A percentile compares a stretch with the other conserved stretches of the same genome.
phyloP scores from a whole-genome alignment of 2,329 filamentous ascomycete genomes.

The Aspergillus versicolor region DNA sequence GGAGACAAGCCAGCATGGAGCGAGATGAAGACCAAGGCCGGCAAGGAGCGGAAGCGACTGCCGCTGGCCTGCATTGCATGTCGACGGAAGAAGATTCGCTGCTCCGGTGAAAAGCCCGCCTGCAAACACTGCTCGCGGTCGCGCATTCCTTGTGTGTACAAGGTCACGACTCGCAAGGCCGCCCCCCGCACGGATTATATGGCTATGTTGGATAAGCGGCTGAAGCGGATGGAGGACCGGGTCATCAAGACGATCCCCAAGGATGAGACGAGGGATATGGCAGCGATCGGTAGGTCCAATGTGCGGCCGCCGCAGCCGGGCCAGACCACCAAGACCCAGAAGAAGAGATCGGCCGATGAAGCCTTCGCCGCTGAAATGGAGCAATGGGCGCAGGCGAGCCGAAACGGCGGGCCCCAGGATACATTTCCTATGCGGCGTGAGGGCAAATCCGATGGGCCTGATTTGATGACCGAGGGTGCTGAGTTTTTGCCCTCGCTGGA shows the following conservation, averaged over 20 bases:
- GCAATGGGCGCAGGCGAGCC: constrained; percentile 69
- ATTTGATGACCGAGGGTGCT: constrained; percentile 74
- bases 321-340: constrained; percentile 59
- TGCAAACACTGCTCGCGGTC: constrained; percentile 95
- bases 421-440: constrained; percentile 56
- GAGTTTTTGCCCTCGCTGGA: constrained; percentile 82
- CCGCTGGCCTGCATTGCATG: constrained; percentile 95
- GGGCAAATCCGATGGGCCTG: constrained; percentile 71
- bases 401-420: constrained; percentile 46
- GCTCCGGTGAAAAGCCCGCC: constrained; percentile 94
- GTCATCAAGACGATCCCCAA: constrained; percentile 95
- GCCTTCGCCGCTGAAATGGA: constrained; percentile 82
- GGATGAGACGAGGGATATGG: constrained; percentile 69
- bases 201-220: constrained; percentile 94
- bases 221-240: constrained; percentile 96
- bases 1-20: constrained; percentile 68
- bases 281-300: constrained; percentile 71
- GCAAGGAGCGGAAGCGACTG: constrained; percentile 90
- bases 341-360: constrained; percentile 82
- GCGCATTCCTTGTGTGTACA: constrained; percentile 94
- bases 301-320: constrained; percentile 75
- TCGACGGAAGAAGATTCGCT: constrained; percentile 94
- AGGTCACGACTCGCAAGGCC: constrained; percentile 90
- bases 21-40: constrained; percentile 84
- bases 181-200: constrained; percentile 96